These are phyloP conservation scores for Aureoboletus auriporus DNA, from an alignment of 768 basidiomycete genomes.

Conservation along the genomic window DNA sequence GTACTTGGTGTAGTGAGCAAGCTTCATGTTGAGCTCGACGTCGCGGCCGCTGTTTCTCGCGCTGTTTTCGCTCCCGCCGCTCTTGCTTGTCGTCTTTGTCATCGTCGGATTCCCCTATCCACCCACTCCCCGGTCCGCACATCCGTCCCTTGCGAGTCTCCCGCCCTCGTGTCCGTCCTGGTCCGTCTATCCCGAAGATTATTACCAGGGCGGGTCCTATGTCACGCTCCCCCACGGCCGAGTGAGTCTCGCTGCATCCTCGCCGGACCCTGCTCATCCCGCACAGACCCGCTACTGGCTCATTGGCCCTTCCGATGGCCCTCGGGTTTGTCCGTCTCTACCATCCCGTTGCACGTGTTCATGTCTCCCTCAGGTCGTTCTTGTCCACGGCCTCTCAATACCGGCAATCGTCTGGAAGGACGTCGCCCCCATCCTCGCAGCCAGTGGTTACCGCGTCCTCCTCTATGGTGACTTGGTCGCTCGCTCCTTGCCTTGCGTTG, in stretches of 20 bases:
- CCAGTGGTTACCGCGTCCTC: slow-evolving; percentile 66
- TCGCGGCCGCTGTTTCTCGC: slow-evolving; percentile 28
- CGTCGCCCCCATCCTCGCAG: slow-evolving; percentile 60
- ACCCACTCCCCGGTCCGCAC: slow-evolving; percentile 44
- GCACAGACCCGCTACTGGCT: slow-evolving; percentile 72
- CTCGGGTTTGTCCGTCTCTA: slow-evolving; percentile 43
- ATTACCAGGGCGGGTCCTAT: slow-evolving; percentile 58
- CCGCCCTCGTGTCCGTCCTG: slow-evolving; percentile 54
- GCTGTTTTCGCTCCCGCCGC: slow-evolving; percentile 56
- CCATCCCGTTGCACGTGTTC: not conserved
- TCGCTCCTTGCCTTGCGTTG: not conserved
- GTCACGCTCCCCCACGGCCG: slow-evolving; percentile 61
- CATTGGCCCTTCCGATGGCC: slow-evolving; percentile 63
- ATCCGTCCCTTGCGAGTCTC: slow-evolving; percentile 59
- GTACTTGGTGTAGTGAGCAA: not conserved
- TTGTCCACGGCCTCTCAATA: slow-evolving; percentile 76
- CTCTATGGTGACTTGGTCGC: slow-evolving; percentile 53
- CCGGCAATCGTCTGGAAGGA: slow-evolving; percentile 78
- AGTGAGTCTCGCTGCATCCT: slow-evolving; percentile 34
- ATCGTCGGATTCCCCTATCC: slow-evolving; percentile 63
- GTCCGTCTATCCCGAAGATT: slow-evolving; percentile 70
- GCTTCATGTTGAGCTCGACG: slow-evolving; percentile 8
- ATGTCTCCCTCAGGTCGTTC: slow-evolving; percentile 49
- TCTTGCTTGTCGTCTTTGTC: slow-evolving; percentile 58
- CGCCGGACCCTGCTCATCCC: not conserved